Base-by-base conservation (phyloP, 192 early-diverging fungal genomes). In the Coemansia sp. region DNA sequence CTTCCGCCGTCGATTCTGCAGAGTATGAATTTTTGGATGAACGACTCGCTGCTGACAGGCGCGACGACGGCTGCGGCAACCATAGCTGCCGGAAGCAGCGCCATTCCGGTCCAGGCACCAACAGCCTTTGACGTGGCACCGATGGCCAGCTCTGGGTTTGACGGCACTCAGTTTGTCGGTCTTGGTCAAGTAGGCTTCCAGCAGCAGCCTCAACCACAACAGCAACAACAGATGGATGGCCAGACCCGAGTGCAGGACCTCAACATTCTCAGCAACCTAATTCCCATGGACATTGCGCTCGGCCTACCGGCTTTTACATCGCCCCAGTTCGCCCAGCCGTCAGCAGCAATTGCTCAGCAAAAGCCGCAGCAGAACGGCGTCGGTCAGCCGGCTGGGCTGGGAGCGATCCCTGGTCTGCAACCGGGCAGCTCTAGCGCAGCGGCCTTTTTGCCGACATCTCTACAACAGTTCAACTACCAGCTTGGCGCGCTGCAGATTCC, bases 21-120 rank as follows among this genome's bases (percentile, higher is more conserved):
- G 55, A 82, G 70, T 58, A 82, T 82, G 79, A 82, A 82, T 29
- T 48, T 82, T 17, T 82, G 79, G 79, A 63, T 82, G 73, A 82
- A 82, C 59, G 79, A 82, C 60, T 82, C 79, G 52, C 56, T 82
- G 50, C 57, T 82, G 45, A 82, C 73, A 2, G 68, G 64, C 1
- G 61, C 67, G 7, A 51, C 67, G 2, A 61, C 32, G 18, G 38
- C 38, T 25, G 18, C 61, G 8, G 36, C 61, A 17, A 55, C 25
- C 5, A n/a, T 60, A 12, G 7, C 29, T 20, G 60, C 36, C 29
- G 50, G 50, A 33, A 30, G 7, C 58, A 8, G 56, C 51, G 58
- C 16, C 18, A 34, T 57, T 30, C 48, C 56, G 16, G 64, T 40
- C 17, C 61, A 55, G 48, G 36, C 50, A 0, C 50, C 50, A 31